phyloP scores from a whole-genome alignment of 345 rosid species.

The Eucalyptus sp. region DNA sequence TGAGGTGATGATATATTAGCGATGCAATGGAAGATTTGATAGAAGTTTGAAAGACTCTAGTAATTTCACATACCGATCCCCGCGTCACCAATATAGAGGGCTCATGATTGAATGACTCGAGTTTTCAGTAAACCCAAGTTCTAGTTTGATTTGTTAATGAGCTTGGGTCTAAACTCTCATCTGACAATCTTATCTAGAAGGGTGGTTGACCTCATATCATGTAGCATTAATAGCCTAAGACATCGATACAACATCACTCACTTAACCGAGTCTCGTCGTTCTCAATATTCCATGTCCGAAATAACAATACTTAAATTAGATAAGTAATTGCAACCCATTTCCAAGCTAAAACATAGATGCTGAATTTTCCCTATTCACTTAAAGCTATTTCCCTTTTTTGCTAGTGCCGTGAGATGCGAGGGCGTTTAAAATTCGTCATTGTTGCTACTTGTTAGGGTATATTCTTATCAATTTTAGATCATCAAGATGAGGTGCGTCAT shows the following conservation, averaged over 20 bases:
- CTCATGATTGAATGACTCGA: not conserved
- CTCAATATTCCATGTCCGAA: not conserved
- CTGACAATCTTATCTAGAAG: not conserved
- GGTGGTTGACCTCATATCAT: not conserved
- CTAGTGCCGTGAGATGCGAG: not conserved
- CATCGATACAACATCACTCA: not conserved
- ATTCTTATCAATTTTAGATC: not conserved
- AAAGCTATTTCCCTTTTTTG: not conserved
- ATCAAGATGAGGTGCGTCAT: not conserved
- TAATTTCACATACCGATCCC: not conserved
- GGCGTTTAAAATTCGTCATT: not conserved
- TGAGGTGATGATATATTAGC: no score
- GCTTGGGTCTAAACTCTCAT: not conserved
- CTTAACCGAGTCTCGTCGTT: not conserved
- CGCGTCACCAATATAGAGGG: not conserved
- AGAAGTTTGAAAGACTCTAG: not conserved
- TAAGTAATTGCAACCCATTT: not conserved
- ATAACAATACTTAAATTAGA: not conserved
- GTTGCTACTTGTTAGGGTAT: not conserved
- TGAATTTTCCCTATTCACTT: not conserved
- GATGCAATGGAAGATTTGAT: not conserved
- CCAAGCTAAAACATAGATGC: not conserved
- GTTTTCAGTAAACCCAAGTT: not conserved
- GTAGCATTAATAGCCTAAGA: not conserved
- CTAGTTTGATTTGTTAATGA: not conserved